These are phyloP conservation scores for Suhomyces vadensis DNA, from an alignment of 805 yeast genomes.

Conservation along the genomic window DNA sequence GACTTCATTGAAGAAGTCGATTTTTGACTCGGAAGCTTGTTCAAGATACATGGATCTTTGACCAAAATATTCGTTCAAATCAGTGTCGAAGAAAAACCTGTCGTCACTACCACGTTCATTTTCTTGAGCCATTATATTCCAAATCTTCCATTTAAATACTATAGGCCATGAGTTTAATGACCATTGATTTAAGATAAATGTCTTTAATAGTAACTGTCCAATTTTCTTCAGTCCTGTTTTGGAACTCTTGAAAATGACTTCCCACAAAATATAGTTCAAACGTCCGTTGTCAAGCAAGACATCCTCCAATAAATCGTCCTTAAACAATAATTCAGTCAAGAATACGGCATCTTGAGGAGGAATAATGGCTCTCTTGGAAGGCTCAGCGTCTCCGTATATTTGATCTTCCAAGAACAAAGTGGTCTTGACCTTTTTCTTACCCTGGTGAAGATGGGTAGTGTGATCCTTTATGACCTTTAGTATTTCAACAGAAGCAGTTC, in stretches of 20 bases:
- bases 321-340: slow-evolving; percentile 30
- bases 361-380: slow-evolving; percentile 53
- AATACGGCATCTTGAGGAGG: slow-evolving; percentile 64
- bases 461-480: slow-evolving; percentile 31
- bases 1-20: slow-evolving; percentile 49
- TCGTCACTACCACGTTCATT: slow-evolving; percentile 31
- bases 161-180: slow-evolving; percentile 32
- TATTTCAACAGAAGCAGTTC: slow-evolving; percentile 32
- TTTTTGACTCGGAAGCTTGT: slow-evolving; percentile 48
- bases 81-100: slow-evolving; percentile 33
- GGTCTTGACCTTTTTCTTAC: slow-evolving; percentile 32
- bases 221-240: slow-evolving; percentile 50
- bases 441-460: slow-evolving; percentile 33
- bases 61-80: slow-evolving; percentile 26
- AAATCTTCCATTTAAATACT: slow-evolving; percentile 51
- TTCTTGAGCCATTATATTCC: slow-evolving; percentile 30
- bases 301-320: slow-evolving; percentile 26
- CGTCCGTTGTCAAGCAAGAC: slow-evolving; percentile 29
- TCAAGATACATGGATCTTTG: slow-evolving; percentile 47
- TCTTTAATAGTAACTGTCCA: slow-evolving; percentile 53
- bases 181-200: slow-evolving; percentile 74
- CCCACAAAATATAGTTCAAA: slow-evolving; percentile 26
- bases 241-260: slow-evolving; percentile 42
- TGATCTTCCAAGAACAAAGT: slow-evolving; percentile 49
- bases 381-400: slow-evolving; percentile 55